Evolutionary conservation across 768 basidiomycete species (phyloP), one percentile per base, ranked within the genome.

Genomic region (Zangia roseola): DNA sequence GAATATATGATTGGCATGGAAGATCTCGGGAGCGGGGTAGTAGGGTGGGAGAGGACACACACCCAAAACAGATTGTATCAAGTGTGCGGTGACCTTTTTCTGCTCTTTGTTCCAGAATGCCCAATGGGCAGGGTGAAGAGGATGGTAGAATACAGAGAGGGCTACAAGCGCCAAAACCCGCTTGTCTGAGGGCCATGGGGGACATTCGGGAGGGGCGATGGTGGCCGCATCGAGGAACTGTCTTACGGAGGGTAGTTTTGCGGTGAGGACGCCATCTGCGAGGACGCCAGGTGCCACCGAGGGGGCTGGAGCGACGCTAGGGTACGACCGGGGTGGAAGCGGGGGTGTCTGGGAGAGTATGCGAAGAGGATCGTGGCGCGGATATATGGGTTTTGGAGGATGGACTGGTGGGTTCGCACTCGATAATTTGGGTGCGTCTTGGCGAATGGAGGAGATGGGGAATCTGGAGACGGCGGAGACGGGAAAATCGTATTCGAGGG

Each of bases 41-140:
- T 36, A 41, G 20, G 6, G 43, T 2, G 39, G 39, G 33, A 43
- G 17, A 37, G 36, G 34, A 77, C 14, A 31, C 82, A 59, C 61
- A 84, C 84, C 67, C 43, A 78, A 66, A 46, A 83, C 70, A 38
- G 71, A 73, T 60, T 80, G 75, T 26, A 86, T 78, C 47, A 75
- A 61, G n/a, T 64, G 63, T 14, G 81, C 81, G 16, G 80, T 83
- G 20, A 63, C 63, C 47, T 59, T 63, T 60, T 76, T 78, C 57
- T 73, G 70, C 40, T 73, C 74, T 52, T 71, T 73, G 39, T 72
- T 75, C 84, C 84, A 86, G 60, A 86, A 78, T n/a, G 80, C 65
- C 77, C 80, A 80, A 57, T 84, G 83, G 6, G 75, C 78, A 13
- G 76, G 76, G 61, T 83, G 76, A 25, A 72, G 70, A 14, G 77